These are phyloP conservation scores for Pouteria glomerata DNA, from an alignment of 148 eudicot genomes.

Conservation along the genomic window DNA sequence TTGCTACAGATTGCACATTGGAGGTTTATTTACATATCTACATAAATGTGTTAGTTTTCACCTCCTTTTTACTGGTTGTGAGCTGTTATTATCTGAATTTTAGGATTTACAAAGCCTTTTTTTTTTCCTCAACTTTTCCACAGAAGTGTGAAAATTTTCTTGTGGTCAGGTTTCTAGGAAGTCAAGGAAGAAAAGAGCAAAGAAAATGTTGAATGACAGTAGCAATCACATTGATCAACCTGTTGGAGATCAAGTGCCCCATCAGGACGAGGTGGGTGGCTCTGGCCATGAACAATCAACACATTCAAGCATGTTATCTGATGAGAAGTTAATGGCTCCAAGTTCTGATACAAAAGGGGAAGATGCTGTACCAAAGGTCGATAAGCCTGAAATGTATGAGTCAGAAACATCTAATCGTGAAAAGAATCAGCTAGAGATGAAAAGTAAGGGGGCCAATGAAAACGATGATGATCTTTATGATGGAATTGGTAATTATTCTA, in stretches of 20 bases:
- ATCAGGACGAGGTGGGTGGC: constrained; percentile 25
- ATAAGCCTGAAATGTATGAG: constrained; percentile 23
- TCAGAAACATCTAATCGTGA: constrained; percentile 23
- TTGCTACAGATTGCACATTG: background rate
- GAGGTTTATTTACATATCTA: no score
- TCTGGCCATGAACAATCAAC: constrained; percentile 24
- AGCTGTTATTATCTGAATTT: background rate
- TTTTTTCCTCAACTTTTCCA: background rate
- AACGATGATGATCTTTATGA: constrained; percentile 23
- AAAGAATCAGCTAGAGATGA: constrained; percentile 23
- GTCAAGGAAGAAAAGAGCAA: constrained; percentile 55
- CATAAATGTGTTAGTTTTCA: background rate
- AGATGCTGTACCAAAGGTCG: constrained; percentile 23
- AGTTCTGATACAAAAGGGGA: constrained; percentile 29
- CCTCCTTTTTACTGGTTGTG: background rate
- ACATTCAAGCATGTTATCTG: constrained; percentile 19
- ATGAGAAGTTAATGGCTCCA: constrained; percentile 21
- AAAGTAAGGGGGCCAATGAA: constrained; percentile 33
- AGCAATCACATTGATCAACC: constrained; percentile 31
- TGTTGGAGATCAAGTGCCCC: constrained; percentile 30
- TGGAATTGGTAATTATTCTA: constrained; percentile 58
- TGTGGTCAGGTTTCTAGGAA: constrained; percentile 70
- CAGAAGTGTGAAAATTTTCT: constrained; percentile 7
- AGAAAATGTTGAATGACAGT: constrained; percentile 29
- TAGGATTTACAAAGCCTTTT: background rate